These are phyloP conservation scores for Diaporthe vexans DNA, from an alignment of 2,329 filamentous ascomycete genomes.

Conservation along the genomic window DNA sequence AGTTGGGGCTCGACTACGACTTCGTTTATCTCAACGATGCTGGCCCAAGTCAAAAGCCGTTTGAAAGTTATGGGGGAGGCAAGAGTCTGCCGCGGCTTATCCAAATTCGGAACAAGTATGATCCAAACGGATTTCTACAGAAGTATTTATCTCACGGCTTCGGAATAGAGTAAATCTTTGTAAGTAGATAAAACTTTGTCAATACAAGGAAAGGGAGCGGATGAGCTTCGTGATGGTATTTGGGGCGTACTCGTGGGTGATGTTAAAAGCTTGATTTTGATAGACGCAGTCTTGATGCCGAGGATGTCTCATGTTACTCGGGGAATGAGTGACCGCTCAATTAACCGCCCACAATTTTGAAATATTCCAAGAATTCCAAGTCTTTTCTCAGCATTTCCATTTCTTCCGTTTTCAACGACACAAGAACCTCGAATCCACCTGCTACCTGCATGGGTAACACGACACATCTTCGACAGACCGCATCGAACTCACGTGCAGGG, in stretches of 20 bases:
- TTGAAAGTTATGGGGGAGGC: constrained; percentile 10
- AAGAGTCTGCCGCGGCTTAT: constrained; percentile 7
- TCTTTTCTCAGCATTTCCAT: background rate
- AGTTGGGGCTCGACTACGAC: background rate
- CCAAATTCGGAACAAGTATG: constrained; percentile 16
- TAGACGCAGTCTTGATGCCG: no score
- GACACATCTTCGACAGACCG: background rate
- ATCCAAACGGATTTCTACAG: constrained; percentile 1
- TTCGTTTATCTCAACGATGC: constrained; percentile 27
- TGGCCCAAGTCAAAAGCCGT: background rate
- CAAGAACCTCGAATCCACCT: background rate
- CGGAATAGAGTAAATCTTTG: background rate
- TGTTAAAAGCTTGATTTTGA: no score
- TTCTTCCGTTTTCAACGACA: background rate
- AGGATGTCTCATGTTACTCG: background rate
- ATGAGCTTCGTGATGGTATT: no score
- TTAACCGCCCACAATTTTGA: background rate
- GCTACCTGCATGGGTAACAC: background rate
- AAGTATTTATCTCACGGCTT: constrained; percentile 17
- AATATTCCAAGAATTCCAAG: background rate
- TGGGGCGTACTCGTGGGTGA: no score
- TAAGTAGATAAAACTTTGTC: no score
- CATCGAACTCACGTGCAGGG: background rate
- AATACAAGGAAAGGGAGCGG: no score
- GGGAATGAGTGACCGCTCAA: no score